Evolutionary conservation across 306 rosid species (phyloP), one percentile per base, ranked within the genome.

Genomic region (Sphenostylis stenocarpa): DNA sequence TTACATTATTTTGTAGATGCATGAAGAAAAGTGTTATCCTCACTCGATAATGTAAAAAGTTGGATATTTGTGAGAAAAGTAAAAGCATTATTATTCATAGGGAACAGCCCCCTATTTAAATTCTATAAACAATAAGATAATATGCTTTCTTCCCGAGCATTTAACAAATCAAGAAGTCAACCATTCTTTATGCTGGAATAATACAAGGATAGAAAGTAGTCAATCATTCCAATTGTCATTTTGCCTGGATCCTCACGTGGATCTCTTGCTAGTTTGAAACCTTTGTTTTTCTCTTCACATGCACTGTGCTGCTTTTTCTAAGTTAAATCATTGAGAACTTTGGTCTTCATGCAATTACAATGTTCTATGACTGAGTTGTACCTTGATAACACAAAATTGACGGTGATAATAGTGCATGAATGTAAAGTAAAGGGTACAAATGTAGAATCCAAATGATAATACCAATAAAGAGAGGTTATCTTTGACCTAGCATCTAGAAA

Each of bases 211-310:
- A 52, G 17, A 71, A 75, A 79, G 66, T 64, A 51, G 39, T 34
- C 77, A 36, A 70, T 71, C 52, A 65, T 71, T 70, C 68, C 48
- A 69, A 68, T 76, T 12, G 38, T 17, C 38, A 23, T 48, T n/a
- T 73, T 34, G 41, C 43, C 28, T 75, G 24, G 66, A 67, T 73
- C 45, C 63, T 83, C 84, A 55, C 65, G 48, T 79, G 80, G 56
- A 56, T 71, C 29, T 52, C 52, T n/a, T 53, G 76, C 81, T 49
- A 47, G 41, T 49, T 68, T 67, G 47, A 45, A 57, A 68, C 24
- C 49, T 29, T 4, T 62, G 45, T 23, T 48, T 36, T 79, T 61
- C 72, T 61, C 47, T 24, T 79, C 67, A 48, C 53, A 21, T 57
- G n/a, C 19, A 69, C 13, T 24, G 10, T 71, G 34, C 57, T 47